phyloP scores from a whole-genome alignment of 2,329 filamentous ascomycete genomes.

The Ophiostoma ips region DNA sequence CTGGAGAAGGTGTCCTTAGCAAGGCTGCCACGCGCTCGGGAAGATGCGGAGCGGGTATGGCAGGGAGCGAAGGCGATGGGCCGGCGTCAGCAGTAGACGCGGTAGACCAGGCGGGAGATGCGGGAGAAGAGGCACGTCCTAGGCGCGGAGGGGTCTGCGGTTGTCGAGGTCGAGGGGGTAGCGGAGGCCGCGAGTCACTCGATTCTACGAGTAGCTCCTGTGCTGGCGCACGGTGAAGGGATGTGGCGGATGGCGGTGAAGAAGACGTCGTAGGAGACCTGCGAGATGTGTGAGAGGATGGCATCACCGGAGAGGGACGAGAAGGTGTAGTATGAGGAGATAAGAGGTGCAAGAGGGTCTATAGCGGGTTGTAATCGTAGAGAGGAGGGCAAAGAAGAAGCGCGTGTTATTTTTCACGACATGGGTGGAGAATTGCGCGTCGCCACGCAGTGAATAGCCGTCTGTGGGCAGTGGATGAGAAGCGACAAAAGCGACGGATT shows the following conservation, averaged over 20 bases:
- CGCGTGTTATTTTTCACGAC: background rate
- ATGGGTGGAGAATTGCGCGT: background rate
- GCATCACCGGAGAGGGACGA: background rate
- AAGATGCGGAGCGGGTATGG: constrained; percentile 44
- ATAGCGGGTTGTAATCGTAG: background rate
- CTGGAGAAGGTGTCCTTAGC: constrained; percentile 38
- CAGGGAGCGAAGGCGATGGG: constrained; percentile 43
- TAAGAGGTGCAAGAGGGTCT: background rate
- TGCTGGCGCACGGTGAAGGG: constrained; percentile 47
- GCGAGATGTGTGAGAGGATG: constrained; percentile 5
- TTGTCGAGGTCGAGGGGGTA: constrained; percentile 12
- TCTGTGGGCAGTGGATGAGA: background rate
- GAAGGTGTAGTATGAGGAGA: too few relatives aligned
- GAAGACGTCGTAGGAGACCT: constrained; percentile 40
- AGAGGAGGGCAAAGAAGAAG: background rate
- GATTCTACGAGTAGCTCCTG: constrained; percentile 43
- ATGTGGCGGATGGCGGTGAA: constrained; percentile 31
- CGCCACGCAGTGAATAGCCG: background rate
- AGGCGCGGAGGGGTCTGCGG: constrained; percentile 22
- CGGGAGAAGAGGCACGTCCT: constrained; percentile 21
- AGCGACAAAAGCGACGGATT: too few relatives aligned
- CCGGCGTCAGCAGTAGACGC: constrained; percentile 47
- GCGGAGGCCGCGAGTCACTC: constrained; percentile 22
- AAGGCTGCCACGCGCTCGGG: constrained; percentile 41
- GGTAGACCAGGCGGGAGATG: constrained; percentile 46